A percentile compares a stretch with the other conserved stretches of the same genome.
Evolutionary conservation across 1,139 yeast species (phyloP).

Genomic region (Lodderomyces parapsilosis): DNA sequence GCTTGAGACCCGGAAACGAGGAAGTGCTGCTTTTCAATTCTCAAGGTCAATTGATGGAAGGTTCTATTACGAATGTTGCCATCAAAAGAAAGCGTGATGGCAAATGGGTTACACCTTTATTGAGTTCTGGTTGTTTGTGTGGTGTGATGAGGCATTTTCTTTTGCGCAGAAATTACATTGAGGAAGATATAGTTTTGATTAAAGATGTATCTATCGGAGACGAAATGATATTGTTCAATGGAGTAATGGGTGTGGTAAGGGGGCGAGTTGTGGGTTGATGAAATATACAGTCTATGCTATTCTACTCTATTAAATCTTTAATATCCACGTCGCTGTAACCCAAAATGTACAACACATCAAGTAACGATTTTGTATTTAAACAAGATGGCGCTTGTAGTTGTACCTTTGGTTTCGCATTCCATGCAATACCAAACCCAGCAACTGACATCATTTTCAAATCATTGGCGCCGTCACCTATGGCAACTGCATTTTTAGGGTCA

Average conservation of each 20-base stretch:
- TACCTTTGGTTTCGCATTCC: constrained; percentile 96
- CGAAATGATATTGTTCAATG: constrained; percentile 72
- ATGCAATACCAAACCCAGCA: constrained; percentile 95
- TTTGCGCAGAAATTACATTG: constrained; percentile 51
- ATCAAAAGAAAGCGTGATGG: constrained; percentile 43
- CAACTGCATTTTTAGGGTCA: constrained; percentile 60
- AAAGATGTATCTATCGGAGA: constrained; percentile 58
- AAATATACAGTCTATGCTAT: neutral
- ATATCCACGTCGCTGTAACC: constrained; percentile 71
- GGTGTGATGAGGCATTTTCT: constrained; percentile 78
- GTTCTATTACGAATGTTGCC: constrained; percentile 83
- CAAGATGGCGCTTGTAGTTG: constrained; percentile 79
- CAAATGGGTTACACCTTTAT: constrained; percentile 76
- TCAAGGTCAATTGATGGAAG: constrained; percentile 69
- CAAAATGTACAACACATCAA: constrained; percentile 75
- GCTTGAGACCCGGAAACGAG: constrained; percentile 35
- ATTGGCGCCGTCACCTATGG: constrained; percentile 98
- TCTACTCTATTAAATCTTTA: constrained; percentile 20
- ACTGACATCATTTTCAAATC: constrained; percentile 89
- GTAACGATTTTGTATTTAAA: constrained; percentile 67
- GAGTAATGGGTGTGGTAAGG: constrained; percentile 74
- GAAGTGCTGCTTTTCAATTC: constrained; percentile 75
- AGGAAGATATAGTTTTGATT: constrained; percentile 51
- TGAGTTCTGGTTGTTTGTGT: constrained; percentile 78
- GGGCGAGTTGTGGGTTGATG: constrained; percentile 43